These are phyloP conservation scores for Leishmania mexicana DNA, from an alignment of 208 protist genomes.

Conservation along the genomic window DNA sequence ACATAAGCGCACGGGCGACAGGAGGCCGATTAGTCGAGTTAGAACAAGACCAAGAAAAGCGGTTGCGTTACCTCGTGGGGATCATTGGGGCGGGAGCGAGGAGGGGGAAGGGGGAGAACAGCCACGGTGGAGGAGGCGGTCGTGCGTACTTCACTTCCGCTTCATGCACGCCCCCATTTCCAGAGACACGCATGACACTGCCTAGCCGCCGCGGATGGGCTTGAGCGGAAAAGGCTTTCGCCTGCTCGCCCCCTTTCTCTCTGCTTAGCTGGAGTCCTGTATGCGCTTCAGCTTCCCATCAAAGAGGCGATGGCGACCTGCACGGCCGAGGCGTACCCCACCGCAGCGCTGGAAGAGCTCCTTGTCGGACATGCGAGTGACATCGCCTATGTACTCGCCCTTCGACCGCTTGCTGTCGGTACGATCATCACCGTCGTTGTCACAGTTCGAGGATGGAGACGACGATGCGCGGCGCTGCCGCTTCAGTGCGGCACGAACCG, in stretches of 20 bases:
- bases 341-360: slow-evolving; percentile 77
- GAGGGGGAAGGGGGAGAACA: not conserved
- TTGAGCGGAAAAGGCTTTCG: not conserved
- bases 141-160: not conserved
- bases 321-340: slow-evolving; percentile 81
- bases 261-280: slow-evolving; percentile 13
- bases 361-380: slow-evolving; percentile 65
- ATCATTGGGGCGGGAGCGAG: not conserved
- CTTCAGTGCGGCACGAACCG: not conserved
- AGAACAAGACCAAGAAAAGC: not conserved
- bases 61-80: not conserved
- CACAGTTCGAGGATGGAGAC: slow-evolving; percentile 14
- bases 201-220: not conserved
- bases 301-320: slow-evolving; percentile 86
- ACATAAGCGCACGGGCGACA: not conserved
- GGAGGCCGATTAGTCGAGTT: not conserved
- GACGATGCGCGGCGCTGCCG: not conserved
- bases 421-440: slow-evolving; percentile 18
- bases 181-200: not conserved
- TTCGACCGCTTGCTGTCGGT: not conserved
- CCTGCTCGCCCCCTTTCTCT: not conserved
- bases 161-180: not conserved
- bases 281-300: slow-evolving; percentile 85
- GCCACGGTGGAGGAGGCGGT: not conserved
- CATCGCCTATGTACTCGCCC: slow-evolving; percentile 15